Evolutionary conservation across 169 alveolate genomes (phyloP), one percentile per base, ranked within the genome.

Genomic region (Cyclospora cayetanensis): DNA sequence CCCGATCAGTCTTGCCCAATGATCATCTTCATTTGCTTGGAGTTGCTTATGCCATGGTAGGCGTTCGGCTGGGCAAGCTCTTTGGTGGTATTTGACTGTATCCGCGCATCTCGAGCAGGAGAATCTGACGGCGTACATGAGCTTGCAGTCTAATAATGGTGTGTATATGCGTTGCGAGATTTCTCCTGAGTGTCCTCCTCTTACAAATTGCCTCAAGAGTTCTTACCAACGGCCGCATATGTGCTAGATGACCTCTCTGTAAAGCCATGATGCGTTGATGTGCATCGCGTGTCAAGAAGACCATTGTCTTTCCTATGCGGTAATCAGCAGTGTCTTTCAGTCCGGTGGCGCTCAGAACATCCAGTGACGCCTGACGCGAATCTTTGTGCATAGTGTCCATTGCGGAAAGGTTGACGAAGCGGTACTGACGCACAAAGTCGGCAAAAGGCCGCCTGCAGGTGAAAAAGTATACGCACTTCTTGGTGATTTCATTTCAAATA

Each of bases 351-450:
- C 18, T 31, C 72, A 79, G 35, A 29, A 79, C 9, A 5, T 34
- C 46, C 22, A 41, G 25, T 1, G 68, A 37, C 15, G 89, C 89
- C 5, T 1, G 35, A 9, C 41, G 9, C 31, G 34, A 31, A 18
- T 80, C 66, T 1, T 41, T 12, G 0, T 43, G 39, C 65, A 43
- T n/a, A 1, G 12, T 25, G 2, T 43, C 72, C 15, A 46, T 11
- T 37, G 77, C 76, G 11, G 46, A 25, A 66, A 95, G 82, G 55
- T 95, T 90, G n/a, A 96, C 86, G 91, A 92, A 96, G 80, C 94
- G 94, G 93, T 84, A 96, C 92, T 97, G 98, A 89, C 93, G 95
- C 52, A 96, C 74, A 79, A 96, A 96, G n/a, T 96, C 97, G 35
- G 93, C 95, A 65, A 96, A 97, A 3, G 97, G 93, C 42, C 98